Base-by-base conservation (phyloP, 78 protist species). In the Dictyostelium brefeldianum region DNA sequence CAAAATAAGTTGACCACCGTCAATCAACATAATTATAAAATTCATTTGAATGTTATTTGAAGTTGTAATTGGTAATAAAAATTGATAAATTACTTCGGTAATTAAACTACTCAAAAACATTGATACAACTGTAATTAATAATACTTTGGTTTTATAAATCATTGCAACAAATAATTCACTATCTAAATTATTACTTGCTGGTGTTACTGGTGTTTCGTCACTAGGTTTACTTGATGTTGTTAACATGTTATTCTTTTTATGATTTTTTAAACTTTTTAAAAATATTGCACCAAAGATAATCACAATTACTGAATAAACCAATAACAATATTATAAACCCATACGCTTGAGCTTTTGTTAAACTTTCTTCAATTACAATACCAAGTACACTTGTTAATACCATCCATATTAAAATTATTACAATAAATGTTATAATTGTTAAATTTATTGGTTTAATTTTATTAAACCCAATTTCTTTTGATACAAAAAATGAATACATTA, bases 401-500 rank as follows among this genome's bases (percentile, higher is more conserved):
- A 62, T 57, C 1, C 25, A 80, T 14, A 43, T 6, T 14, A 80
- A 57, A 6, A 80, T 62, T 25, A 62, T 46, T 9, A 62, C 11
- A 11, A 48, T 70, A 25, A 80, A 80, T 31, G 11, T 62, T 12
- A 36, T 10, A 2, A 27, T 36, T 20, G 36, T 48, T 15, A 20
- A 5, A n/a, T 43, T 67, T 4, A 80, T 29, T n/a, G 73, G 46
- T 46, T 46, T 62, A 6, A 80, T 36, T 22, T 46, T 25, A 12
- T 53, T n/a, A 20, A 36, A 14, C 46, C 57, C 41, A 46, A 80
- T 46, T 43, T 80, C 75, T 18, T 56, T 31, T 8, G 78, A 43
- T 14, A 80, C 57, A 80, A 80, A 80, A 80, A 80, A 80, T 62
- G 87, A 50, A 62, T 80, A 80, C 53, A 80, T 36, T 62, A 80